A percentile compares a stretch with the other conserved stretches of the same genome.
Evolutionary conservation across 2,329 filamentous ascomycete species (phyloP).

Genomic region (Arthrobotrys sinensis): DNA sequence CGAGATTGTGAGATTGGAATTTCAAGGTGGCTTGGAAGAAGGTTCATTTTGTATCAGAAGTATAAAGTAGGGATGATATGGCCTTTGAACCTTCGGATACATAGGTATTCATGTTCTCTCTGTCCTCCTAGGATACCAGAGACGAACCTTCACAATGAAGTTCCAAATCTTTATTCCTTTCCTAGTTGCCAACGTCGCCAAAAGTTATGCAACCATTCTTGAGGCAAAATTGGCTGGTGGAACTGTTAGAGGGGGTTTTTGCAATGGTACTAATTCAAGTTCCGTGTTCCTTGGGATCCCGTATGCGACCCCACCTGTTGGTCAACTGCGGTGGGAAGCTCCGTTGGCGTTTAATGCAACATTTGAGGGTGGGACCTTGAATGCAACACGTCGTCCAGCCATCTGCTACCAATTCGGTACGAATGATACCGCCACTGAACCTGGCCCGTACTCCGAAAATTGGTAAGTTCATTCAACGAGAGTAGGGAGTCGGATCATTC

Average conservation of each 20-base stretch:
- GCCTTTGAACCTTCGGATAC: neutral
- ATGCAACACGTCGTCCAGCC: slow-evolving; percentile 22
- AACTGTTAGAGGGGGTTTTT: slow-evolving; percentile 18
- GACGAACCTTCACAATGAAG: neutral
- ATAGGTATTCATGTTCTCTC: no score
- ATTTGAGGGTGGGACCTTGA: slow-evolving; percentile 24
- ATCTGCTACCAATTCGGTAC: slow-evolving; percentile 46
- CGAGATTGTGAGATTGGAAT: no score
- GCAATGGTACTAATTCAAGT: slow-evolving; percentile 8
- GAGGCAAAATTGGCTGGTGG: slow-evolving; percentile 19
- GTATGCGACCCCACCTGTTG: slow-evolving; percentile 45
- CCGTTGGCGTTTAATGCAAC: slow-evolving; percentile 38
- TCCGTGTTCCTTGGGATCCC: slow-evolving; percentile 48
- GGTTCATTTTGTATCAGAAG: no score
- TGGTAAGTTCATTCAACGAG: slow-evolving; percentile 30
- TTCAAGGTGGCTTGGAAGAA: no score
- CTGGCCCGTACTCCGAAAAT: slow-evolving; percentile 39
- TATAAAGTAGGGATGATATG: neutral
- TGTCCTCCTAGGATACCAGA: neutral
- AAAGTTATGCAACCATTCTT: slow-evolving; percentile 15
- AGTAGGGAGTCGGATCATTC: neutral
- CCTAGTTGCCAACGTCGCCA: neutral
- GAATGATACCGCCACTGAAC: neutral
- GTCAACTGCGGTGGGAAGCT: slow-evolving; percentile 43
- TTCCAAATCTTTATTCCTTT: neutral